phyloP scores from a whole-genome alignment of 1,284 basidiomycete genomes.

The Trichosporon sp. region DNA sequence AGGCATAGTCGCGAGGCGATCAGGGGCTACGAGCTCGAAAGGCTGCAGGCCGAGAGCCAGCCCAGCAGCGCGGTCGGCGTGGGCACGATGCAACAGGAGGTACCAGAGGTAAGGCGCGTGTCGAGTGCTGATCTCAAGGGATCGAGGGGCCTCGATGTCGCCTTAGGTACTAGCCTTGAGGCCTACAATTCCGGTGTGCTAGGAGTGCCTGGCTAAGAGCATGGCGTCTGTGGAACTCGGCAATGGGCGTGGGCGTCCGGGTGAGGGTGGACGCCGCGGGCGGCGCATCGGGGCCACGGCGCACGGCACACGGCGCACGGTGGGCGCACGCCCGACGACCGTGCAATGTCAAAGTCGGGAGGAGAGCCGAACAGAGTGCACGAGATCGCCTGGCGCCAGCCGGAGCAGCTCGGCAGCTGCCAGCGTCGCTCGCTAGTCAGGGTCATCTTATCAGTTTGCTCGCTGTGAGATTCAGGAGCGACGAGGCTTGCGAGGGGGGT shows the following conservation, averaged over 20 bases:
- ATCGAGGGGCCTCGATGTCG: neutral
- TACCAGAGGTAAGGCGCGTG: neutral
- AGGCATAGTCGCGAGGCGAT: neutral
- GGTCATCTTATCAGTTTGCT: neutral
- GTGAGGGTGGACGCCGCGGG: neutral
- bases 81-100: neutral
- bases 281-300: neutral
- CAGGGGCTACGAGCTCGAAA: neutral
- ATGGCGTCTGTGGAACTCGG: neutral
- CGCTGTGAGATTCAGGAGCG: neutral
- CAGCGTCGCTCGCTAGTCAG: neutral
- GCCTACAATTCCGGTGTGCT: slow-evolving; percentile 2
- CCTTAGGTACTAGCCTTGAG: neutral
- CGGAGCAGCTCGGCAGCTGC: neutral
- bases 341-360: neutral
- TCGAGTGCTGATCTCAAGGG: neutral
- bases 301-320: too few species aligned
- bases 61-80: neutral
- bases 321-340: neutral
- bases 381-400: neutral
- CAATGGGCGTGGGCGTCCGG: neutral
- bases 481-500: neutral
- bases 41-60: neutral
- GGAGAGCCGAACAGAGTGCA: neutral
- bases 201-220: neutral